These are phyloP conservation scores for Bassia scoparia DNA, from an alignment of 148 eudicot genomes.

Conservation along the genomic window DNA sequence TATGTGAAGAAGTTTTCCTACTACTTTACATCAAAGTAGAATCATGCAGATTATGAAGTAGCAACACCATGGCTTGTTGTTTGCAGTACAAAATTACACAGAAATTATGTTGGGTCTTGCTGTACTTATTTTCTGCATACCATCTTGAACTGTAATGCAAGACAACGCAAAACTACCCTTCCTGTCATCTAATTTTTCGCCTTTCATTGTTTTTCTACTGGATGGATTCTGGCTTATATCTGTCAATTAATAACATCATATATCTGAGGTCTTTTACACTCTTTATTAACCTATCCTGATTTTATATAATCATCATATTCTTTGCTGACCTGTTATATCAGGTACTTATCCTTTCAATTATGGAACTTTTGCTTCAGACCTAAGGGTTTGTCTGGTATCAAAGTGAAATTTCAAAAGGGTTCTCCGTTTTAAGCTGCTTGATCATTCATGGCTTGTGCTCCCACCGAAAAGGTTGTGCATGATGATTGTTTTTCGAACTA, in stretches of 20 bases:
- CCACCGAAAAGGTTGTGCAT: conserved; percentile 55
- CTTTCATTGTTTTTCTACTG: too few relatives aligned
- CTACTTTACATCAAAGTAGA: too few relatives aligned
- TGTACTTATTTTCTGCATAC: conserved; percentile 78
- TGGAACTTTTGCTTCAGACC: conserved; percentile 55
- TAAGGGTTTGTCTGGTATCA: conserved; percentile 41
- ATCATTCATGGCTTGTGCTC: conserved; percentile 59
- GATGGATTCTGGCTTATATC: background rate
- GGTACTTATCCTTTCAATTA: conserved; percentile 57
- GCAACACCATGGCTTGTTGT: conserved; percentile 27
- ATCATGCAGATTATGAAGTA: conserved; percentile 28
- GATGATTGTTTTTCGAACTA: too few relatives aligned
- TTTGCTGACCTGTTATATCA: conserved; percentile 23
- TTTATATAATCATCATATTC: too few relatives aligned
- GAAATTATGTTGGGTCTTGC: conserved; percentile 95
- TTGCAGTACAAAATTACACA: conserved; percentile 54
- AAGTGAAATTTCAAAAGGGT: conserved; percentile 42
- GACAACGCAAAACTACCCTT: too few relatives aligned
- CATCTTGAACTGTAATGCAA: conserved; percentile 86
- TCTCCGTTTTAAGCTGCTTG: conserved; percentile 49
- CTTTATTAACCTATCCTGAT: too few relatives aligned
- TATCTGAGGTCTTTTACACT: too few relatives aligned
- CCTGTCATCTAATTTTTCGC: too few relatives aligned
- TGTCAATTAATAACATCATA: background rate
- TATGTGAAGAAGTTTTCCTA: too few relatives aligned